A percentile compares a stretch with the other conserved stretches of the same genome.
These are phyloP conservation scores for Botrytis deweyae DNA, from an alignment of 2,329 filamentous ascomycete genomes.

Conservation along the genomic window DNA sequence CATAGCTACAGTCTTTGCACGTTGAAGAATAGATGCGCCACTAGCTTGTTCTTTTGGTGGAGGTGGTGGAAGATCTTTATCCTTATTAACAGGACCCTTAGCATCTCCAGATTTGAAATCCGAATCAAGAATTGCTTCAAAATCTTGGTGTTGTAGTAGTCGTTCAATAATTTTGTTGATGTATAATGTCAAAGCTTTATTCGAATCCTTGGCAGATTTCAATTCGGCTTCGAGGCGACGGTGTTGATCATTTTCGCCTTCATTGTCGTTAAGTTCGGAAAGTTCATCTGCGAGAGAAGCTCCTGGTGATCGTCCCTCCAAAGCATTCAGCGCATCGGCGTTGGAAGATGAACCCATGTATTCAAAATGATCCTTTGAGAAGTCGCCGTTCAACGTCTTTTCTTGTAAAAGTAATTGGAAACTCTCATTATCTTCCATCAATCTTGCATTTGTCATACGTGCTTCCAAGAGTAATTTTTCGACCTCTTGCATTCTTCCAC, in stretches of 20 bases:
- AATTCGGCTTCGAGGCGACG: constrained; percentile 76
- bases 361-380: constrained; percentile 72
- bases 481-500: constrained; percentile 83
- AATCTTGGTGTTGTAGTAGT: constrained; percentile 89
- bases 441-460: constrained; percentile 89
- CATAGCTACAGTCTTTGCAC: constrained; percentile 60
- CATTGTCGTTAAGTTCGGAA: constrained; percentile 57
- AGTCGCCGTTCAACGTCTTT: constrained; percentile 93
- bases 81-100: constrained; percentile 41
- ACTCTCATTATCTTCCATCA: constrained; percentile 99
- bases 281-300: constrained; percentile 86
- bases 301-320: constrained; percentile 54
- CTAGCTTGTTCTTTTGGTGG: constrained; percentile 49
- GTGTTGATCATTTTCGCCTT: constrained; percentile 59
- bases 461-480: constrained; percentile 87
- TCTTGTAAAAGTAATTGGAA: constrained; percentile 94
- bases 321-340: constrained; percentile 62
- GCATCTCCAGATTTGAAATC: constrained; percentile 50
- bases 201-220: constrained; percentile 82
- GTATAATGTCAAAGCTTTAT: constrained; percentile 95
- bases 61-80: constrained; percentile 83
- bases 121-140: constrained; percentile 85
- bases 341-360: constrained; percentile 57
- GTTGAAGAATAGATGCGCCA: constrained; percentile 55
- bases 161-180: constrained; percentile 99